Evolutionary conservation across 192 early-diverging fungal species (phyloP).

Genomic region (Podila epicladia): DNA sequence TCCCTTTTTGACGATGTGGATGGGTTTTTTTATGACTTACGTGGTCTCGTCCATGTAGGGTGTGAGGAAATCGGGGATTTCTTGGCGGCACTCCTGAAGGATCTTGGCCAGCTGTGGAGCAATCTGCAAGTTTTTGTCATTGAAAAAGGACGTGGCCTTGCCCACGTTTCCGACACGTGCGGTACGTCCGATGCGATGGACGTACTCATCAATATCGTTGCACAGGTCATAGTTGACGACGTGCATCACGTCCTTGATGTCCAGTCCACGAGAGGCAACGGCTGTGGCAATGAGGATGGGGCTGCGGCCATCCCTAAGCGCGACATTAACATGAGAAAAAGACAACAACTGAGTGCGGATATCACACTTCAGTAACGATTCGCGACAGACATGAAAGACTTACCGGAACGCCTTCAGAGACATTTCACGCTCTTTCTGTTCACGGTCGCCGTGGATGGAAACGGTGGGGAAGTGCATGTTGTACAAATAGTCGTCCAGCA

Average conservation of each 20-base stretch:
- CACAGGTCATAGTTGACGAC: slow-evolving; percentile 90
- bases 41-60: slow-evolving; percentile 2
- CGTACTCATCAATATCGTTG: slow-evolving; percentile 85
- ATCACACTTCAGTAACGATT: neutral
- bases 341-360: neutral
- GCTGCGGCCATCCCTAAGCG: slow-evolving; percentile 48
- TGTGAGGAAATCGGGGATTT: slow-evolving; percentile 64
- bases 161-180: slow-evolving; percentile 71
- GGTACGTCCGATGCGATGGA: slow-evolving; percentile 86
- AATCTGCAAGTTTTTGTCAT: slow-evolving; percentile 40
- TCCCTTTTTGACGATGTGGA: too few relatives aligned
- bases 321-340: neutral
- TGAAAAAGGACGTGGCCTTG: slow-evolving; percentile 66
- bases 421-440: slow-evolving; percentile 81
- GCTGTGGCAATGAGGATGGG: slow-evolving; percentile 90
- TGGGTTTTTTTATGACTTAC: neutral
- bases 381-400: neutral
- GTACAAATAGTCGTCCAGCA: slow-evolving; percentile 74
- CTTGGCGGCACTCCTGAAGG: slow-evolving; percentile 65
- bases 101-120: slow-evolving; percentile 62
- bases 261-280: slow-evolving; percentile 89
- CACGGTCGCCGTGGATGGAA: slow-evolving; percentile 87
- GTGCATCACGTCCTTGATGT: slow-evolving; percentile 88
- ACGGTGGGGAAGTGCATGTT: slow-evolving; percentile 79
- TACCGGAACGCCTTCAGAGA: slow-evolving; percentile 77